Conservation (phyloP, 2,329 filamentous ascomycete genomes). For the Botrytis galanthina region DNA sequence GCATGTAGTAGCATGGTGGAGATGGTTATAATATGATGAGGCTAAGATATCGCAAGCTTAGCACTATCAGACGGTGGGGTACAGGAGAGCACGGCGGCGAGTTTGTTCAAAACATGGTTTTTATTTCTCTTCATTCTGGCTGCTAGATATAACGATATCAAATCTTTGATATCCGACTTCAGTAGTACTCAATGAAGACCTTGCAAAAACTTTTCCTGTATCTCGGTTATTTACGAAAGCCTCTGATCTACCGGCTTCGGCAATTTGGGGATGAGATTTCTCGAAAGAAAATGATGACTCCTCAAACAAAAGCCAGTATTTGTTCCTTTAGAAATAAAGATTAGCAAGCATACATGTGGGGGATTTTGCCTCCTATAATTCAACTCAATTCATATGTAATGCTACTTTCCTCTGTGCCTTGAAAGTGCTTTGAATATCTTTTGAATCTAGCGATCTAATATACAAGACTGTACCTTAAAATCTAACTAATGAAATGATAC, state of each 20-base stretch:
- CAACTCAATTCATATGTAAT: neutral
- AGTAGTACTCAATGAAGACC: neutral
- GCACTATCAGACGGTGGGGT: neutral
- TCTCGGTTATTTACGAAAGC: neutral
- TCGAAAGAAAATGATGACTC: neutral
- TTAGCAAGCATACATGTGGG: neutral
- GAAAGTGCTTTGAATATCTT: neutral
- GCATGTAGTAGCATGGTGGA: neutral
- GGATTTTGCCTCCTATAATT: neutral
- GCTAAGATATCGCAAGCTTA: neutral
- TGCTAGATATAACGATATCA: neutral
- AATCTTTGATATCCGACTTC: neutral
- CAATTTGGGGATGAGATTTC: neutral
- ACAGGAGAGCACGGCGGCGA: neutral
- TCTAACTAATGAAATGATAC: accelerated
- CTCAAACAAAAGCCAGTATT: neutral
- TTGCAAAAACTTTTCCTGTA: too few species aligned
- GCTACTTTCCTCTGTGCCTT: neutral
- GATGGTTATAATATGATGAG: neutral
- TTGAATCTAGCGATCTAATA: accelerated
- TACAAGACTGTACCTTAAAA: neutral
- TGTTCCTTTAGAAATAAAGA: neutral
- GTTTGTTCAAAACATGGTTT: too few species aligned
- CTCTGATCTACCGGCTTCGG: too few species aligned
- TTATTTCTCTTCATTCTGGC: neutral